Percentiles rank a stretch among this genome's conserved stretches.
Conservation (phyloP, 2,329 filamentous ascomycete species). For the Cylindrodendrum hubeiense region DNA sequence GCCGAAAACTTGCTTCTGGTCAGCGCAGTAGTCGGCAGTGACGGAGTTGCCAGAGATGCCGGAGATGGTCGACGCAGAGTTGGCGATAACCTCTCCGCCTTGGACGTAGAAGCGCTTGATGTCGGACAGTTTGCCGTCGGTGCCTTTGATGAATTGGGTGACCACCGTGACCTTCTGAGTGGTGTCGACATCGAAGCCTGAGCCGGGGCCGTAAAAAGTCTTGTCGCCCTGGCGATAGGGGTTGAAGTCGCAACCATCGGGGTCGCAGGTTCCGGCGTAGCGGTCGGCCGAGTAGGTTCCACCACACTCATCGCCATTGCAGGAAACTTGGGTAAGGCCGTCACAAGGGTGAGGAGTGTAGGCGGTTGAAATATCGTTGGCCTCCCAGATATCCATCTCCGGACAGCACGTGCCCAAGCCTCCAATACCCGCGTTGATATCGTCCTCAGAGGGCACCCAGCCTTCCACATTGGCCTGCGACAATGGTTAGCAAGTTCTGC, state of each 20-base stretch:
- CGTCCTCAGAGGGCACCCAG: conserved; percentile 63
- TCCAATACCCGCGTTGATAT: conserved; percentile 67
- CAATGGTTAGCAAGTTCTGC: neutral
- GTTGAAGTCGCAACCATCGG: conserved; percentile 80
- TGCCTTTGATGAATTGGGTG: conserved; percentile 69
- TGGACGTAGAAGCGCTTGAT: conserved; percentile 77
- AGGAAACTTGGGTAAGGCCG: conserved; percentile 61
- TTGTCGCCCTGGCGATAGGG: conserved; percentile 74
- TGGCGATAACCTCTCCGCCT: conserved; percentile 68
- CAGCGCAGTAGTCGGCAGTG: conserved; percentile 68
- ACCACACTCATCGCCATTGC: conserved; percentile 64
- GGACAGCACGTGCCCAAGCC: conserved; percentile 68
- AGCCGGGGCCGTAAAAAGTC: conserved; percentile 70
- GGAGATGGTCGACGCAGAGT: conserved; percentile 58
- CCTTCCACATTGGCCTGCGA: conserved; percentile 64
- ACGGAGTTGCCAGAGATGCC: conserved; percentile 61
- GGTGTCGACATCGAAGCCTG: conserved; percentile 69
- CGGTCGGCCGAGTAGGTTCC: conserved; percentile 65
- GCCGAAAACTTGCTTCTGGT: conserved; percentile 69
- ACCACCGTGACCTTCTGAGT: conserved; percentile 72
- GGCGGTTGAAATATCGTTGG: conserved; percentile 74
- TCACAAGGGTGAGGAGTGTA: conserved; percentile 76
- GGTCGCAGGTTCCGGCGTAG: conserved; percentile 74
- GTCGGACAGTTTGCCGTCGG: conserved; percentile 66
- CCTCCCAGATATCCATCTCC: conserved; percentile 76